Conservation (phyloP, 495 filamentous ascomycete genomes). For the Aspergillus avenaceus region DNA sequence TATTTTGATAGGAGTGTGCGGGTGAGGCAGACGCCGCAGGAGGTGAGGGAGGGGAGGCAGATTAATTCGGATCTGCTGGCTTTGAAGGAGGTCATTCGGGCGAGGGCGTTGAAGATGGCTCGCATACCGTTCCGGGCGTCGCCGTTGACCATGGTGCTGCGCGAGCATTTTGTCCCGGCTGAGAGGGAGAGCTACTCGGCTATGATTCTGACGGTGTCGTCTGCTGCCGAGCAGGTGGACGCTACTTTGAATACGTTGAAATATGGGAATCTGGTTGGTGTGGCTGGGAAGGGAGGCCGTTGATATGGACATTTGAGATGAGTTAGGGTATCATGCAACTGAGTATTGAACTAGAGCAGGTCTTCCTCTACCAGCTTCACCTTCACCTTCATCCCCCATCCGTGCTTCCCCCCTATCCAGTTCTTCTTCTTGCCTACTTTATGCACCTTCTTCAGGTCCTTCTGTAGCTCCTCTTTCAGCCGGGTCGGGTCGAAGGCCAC, state of each 20-base stretch:
- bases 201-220: conserved; percentile 22
- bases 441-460: conserved; percentile 21
- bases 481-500: conserved; percentile 25
- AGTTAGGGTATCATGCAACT: too few species aligned
- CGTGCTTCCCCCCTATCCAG: conserved; percentile 29
- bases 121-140: conserved; percentile 25
- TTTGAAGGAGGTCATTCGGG: conserved; percentile 26
- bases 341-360: background rate
- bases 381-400: conserved; percentile 28
- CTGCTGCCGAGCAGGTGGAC: conserved; percentile 10
- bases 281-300: too few species aligned
- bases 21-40: conserved; percentile 18
- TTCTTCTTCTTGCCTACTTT: conserved; percentile 34
- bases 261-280: conserved; percentile 37
- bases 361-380: conserved; percentile 20
- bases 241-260: conserved; percentile 26
- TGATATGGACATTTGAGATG: too few species aligned
- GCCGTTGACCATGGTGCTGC: conserved; percentile 23
- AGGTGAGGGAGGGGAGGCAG: conserved; percentile 20
- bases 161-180: conserved; percentile 14
- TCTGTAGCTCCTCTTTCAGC: conserved; percentile 24
- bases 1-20: conserved; percentile 12
- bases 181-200: conserved; percentile 9
- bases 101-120: conserved; percentile 8
- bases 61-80: conserved; percentile 28